These are phyloP conservation scores for Obelidium mucronatum DNA, from an alignment of 192 early-diverging fungal species.

Conservation along the genomic window DNA sequence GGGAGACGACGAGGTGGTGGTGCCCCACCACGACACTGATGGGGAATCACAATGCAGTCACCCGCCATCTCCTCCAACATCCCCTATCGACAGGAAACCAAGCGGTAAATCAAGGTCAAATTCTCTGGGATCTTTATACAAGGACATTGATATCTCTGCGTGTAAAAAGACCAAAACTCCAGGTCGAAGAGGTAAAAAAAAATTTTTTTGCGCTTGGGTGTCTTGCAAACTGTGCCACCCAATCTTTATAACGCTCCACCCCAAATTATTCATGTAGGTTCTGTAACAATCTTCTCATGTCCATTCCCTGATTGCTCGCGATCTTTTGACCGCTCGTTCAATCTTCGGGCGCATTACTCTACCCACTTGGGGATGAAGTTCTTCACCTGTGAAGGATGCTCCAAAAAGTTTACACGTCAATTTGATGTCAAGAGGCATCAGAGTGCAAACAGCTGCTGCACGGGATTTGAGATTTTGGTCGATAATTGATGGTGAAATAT, in stretches of 20 bases:
- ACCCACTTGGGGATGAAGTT: conserved; percentile 16
- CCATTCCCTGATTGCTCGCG: conserved; percentile 4
- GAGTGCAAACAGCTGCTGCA: background rate
- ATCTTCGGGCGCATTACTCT: conserved; percentile 13
- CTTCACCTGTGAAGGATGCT: conserved; percentile 10
- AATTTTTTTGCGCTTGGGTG: background rate
- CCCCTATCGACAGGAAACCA: background rate
- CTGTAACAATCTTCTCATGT: conserved; percentile 8
- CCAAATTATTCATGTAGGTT: background rate
- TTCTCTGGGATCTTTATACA: background rate
- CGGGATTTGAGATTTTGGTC: conserved; percentile 1
- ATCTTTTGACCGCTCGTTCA: conserved; percentile 22
- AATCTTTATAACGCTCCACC: background rate
- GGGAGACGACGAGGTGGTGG: no score
- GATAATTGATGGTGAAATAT: background rate
- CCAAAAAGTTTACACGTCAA: conserved; percentile 20
- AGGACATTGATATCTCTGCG: background rate
- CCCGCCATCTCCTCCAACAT: background rate
- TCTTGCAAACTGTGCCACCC: background rate
- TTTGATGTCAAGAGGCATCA: conserved; percentile 30
- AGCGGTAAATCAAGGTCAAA: background rate
- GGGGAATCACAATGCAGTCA: no score
- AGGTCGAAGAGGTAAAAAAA: background rate
- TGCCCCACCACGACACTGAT: no score
- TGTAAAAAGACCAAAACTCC: background rate